Conservation (phyloP, 176 grass and related monocot species). For the Hsuehochloa calcarea region DNA sequence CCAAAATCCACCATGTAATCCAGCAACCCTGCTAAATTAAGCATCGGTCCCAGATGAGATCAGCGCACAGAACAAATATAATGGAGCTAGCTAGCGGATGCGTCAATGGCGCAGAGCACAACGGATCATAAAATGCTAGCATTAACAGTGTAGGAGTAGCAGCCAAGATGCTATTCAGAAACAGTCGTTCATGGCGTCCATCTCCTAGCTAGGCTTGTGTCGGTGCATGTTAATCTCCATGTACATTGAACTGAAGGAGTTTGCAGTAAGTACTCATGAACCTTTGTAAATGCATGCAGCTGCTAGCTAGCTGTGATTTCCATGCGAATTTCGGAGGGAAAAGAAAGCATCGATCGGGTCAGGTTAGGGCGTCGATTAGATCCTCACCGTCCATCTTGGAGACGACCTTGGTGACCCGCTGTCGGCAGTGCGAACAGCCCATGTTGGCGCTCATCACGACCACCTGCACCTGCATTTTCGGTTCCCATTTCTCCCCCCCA, state of each 20-base stretch:
- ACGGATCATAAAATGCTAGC: not conserved
- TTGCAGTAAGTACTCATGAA: not conserved
- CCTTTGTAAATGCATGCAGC: not conserved
- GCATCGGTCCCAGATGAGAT: not conserved
- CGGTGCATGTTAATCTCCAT: not conserved
- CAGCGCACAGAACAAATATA: not conserved
- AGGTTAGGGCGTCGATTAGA: not conserved
- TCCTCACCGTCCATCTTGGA: constrained; percentile 96
- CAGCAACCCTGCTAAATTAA: constrained; percentile 68
- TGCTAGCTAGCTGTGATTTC: not conserved
- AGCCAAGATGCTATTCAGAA: not conserved
- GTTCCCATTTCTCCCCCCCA: not conserved
- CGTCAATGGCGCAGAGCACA: not conserved
- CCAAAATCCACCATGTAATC: constrained; percentile 98
- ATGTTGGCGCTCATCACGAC: constrained; percentile 97
- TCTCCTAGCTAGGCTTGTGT: not conserved
- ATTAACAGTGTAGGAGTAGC: not conserved
- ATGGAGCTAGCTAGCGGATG: not conserved
- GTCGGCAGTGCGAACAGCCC: constrained; percentile 79
- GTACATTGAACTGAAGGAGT: not conserved
- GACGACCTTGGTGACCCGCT: constrained; percentile 77
- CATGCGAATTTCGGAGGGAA: not conserved
- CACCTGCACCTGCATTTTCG: constrained; percentile 68
- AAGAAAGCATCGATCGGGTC: too few relatives aligned
- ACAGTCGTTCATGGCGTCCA: too few relatives aligned